These are phyloP conservation scores for Vairimorpha ceranae DNA, from an alignment of 371 early-diverging fungal species.

Conservation along the genomic window DNA sequence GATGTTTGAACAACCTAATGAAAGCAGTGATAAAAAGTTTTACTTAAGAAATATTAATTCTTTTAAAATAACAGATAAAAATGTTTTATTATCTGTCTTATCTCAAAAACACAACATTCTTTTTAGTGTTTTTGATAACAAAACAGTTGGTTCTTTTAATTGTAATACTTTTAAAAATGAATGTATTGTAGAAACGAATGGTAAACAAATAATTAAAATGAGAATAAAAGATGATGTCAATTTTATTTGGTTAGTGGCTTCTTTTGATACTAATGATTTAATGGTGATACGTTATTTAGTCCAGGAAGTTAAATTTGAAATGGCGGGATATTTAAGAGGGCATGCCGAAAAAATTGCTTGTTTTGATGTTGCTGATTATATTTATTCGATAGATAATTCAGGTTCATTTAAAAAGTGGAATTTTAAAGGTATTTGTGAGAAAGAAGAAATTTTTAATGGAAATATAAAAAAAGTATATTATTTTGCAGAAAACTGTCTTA, in stretches of 20 bases:
- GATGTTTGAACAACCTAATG: not conserved
- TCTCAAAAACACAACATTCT: conserved; percentile 24
- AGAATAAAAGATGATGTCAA: conserved; percentile 14
- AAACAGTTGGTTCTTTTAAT: conserved; percentile 23
- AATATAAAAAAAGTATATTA: conserved; percentile 14
- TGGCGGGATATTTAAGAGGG: conserved; percentile 1
- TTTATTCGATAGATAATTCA: conserved; percentile 27
- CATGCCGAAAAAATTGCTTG: conserved; percentile 18
- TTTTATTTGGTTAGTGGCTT: conserved; percentile 9
- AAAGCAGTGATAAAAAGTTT: not conserved
- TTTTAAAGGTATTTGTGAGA: conserved; percentile 20
- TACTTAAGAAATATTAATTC: conserved; percentile 10
- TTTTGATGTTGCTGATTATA: conserved; percentile 34
- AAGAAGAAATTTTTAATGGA: conserved; percentile 16
- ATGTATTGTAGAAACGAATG: conserved; percentile 27
- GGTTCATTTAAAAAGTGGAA: conserved; percentile 34
- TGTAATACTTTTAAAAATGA: conserved; percentile 26
- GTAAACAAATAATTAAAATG: conserved; percentile 25
- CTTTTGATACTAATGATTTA: conserved; percentile 27
- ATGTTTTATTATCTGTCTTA: conserved; percentile 5
- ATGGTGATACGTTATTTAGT: conserved; percentile 16
- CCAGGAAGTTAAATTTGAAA: conserved; percentile 17
- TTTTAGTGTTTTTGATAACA: conserved; percentile 24
- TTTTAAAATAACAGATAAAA: conserved; percentile 17
- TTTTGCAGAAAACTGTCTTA: conserved; percentile 26